Evolutionary conservation across 345 rosid genomes (phyloP).

Genomic region (Lagerstroemia speciosa): DNA sequence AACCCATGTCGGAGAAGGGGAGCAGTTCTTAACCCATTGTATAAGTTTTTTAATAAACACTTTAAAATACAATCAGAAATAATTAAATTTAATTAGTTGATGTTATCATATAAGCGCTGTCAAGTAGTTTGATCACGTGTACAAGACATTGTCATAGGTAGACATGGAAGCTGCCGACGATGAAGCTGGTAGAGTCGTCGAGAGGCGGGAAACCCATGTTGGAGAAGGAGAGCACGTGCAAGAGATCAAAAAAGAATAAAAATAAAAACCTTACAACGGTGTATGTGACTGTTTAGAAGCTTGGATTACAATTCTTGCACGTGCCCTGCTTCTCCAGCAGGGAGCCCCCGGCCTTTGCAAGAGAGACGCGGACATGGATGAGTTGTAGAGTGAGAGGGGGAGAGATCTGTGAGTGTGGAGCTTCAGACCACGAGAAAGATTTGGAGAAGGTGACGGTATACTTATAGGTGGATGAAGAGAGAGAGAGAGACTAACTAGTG

Average conservation of each 20-base stretch:
- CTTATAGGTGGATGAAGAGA: conserved; percentile 29
- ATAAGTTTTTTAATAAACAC: too few relatives aligned
- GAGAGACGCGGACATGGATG: background rate
- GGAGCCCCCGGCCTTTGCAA: conserved; percentile 42
- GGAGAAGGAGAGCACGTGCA: conserved; percentile 99
- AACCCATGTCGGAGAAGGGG: too few relatives aligned
- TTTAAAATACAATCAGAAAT: too few relatives aligned
- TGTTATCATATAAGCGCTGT: too few relatives aligned
- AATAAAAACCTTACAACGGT: too few relatives aligned
- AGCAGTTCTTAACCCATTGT: too few relatives aligned
- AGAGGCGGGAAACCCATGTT: conserved; percentile 45
- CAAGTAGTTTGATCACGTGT: too few relatives aligned
- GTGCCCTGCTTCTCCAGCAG: conserved; percentile 99
- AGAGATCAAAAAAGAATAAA: too few relatives aligned
- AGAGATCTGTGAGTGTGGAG: background rate
- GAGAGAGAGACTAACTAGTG: background rate
- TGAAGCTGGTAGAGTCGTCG: background rate
- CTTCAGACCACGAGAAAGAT: background rate
- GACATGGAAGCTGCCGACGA: background rate
- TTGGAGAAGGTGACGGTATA: conserved; percentile 14
- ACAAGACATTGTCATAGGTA: too few relatives aligned
- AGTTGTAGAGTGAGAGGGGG: background rate
- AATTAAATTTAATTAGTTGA: too few relatives aligned
- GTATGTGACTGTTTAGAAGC: conserved; percentile 1
- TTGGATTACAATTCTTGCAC: conserved; percentile 44